These are phyloP conservation scores for Ceratocystis diversiconidia DNA, from an alignment of 2,329 filamentous ascomycete species.

Conservation along the genomic window DNA sequence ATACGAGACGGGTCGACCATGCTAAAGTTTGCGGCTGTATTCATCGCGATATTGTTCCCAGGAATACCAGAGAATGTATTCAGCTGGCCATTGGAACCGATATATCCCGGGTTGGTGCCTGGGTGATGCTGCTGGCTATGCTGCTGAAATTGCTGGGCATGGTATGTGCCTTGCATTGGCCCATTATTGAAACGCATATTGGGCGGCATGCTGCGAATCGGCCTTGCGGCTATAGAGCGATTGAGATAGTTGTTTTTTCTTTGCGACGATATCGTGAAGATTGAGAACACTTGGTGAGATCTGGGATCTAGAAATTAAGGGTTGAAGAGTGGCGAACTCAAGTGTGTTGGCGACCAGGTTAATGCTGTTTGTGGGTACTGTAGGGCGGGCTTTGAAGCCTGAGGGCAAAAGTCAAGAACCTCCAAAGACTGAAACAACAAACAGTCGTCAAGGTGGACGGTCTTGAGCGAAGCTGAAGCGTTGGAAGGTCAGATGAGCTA, in stretches of 20 bases:
- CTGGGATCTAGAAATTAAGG: neutral
- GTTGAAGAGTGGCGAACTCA: neutral
- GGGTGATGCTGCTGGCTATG: conserved; percentile 37
- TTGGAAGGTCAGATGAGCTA: neutral
- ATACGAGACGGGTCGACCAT: conserved; percentile 19
- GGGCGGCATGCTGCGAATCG: conserved; percentile 14
- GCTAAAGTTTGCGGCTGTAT: conserved; percentile 38
- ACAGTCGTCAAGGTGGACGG: neutral
- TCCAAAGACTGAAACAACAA: neutral
- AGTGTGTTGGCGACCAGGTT: neutral
- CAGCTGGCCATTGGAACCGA: conserved; percentile 51
- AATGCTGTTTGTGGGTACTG: neutral
- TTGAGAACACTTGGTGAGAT: neutral
- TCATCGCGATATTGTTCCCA: conserved; percentile 42
- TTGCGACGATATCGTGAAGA: conserved; percentile 8
- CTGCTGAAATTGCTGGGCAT: conserved; percentile 35
- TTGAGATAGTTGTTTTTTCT: neutral
- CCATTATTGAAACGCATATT: conserved; percentile 32
- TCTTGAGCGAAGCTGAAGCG: neutral
- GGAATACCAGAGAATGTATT: conserved; percentile 49
- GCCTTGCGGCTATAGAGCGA: conserved; percentile 10
- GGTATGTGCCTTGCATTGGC: conserved; percentile 30
- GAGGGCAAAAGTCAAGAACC: neutral
- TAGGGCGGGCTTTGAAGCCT: neutral
- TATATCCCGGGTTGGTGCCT: conserved; percentile 57